A percentile compares a stretch with the other conserved stretches of the same genome.
These are phyloP conservation scores for Dioscorea cayenensis DNA, from an alignment of 116 monocot genomes.

Conservation along the genomic window DNA sequence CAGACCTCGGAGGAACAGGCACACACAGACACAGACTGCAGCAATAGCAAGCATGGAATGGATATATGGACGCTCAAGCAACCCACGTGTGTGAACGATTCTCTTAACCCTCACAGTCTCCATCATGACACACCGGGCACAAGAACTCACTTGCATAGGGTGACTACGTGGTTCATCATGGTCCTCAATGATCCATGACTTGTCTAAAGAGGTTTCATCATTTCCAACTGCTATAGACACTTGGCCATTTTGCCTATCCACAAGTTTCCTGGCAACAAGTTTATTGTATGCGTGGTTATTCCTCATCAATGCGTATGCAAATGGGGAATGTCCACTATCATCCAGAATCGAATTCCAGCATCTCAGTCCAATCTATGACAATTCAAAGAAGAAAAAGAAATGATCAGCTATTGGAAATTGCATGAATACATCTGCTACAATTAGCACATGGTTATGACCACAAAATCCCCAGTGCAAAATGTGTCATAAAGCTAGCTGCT, in stretches of 20 bases:
- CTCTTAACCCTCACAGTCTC: slow-evolving; percentile 12
- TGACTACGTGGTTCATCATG: background rate
- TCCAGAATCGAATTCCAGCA: slow-evolving; percentile 65
- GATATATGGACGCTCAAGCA: slow-evolving; percentile 58
- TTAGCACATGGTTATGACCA: too few species aligned
- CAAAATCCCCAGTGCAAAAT: too few species aligned
- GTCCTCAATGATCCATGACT: background rate
- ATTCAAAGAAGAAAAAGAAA: background rate
- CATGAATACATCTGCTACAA: background rate
- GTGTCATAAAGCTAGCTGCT: too few species aligned
- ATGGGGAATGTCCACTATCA: slow-evolving; percentile 58
- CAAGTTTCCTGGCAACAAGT: slow-evolving; percentile 61
- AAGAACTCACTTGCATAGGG: slow-evolving; percentile 21
- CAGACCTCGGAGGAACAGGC: slow-evolving; percentile 69
- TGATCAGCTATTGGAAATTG: background rate
- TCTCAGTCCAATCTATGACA: slow-evolving; percentile 65
- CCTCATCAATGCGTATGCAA: slow-evolving; percentile 55
- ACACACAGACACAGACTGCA: slow-evolving; percentile 94
- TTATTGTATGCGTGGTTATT: slow-evolving; percentile 67
- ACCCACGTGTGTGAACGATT: slow-evolving; percentile 22
- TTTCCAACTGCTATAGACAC: slow-evolving; percentile 47
- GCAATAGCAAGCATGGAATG: slow-evolving; percentile 88
- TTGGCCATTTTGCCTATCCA: slow-evolving; percentile 46
- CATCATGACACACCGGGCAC: slow-evolving; percentile 40
- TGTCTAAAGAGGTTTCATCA: background rate